Evolutionary conservation across 306 rosid species (phyloP).

Genomic region (Hippophae tibetana): DNA sequence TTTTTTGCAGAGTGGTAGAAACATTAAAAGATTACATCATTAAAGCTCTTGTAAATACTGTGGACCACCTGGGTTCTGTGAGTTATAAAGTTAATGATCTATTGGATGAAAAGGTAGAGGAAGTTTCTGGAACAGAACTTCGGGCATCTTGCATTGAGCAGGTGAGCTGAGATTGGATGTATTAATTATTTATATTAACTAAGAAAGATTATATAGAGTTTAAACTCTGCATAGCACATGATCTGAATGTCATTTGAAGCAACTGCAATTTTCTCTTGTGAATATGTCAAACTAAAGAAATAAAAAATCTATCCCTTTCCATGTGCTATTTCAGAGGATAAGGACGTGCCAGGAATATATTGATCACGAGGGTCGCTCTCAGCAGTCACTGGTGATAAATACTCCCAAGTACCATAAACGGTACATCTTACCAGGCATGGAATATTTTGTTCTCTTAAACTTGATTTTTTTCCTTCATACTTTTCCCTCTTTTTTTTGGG

Average conservation of each 20-base stretch:
- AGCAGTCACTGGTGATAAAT: conserved; percentile 67
- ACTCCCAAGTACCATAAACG: conserved; percentile 88
- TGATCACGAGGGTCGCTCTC: conserved; percentile 72
- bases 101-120: conserved; percentile 86
- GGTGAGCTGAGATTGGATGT: conserved; percentile 31
- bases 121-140: conserved; percentile 80
- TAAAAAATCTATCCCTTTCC: background rate
- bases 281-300: too few species aligned
- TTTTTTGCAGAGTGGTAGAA: conserved; percentile 64
- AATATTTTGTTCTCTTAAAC: conserved; percentile 6
- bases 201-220: background rate
- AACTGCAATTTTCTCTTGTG: too few species aligned
- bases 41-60: conserved; percentile 95
- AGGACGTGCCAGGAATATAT: conserved; percentile 74
- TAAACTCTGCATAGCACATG: too few species aligned
- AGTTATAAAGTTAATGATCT: conserved; percentile 85
- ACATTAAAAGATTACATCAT: conserved; percentile 94
- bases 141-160: conserved; percentile 92
- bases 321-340: conserved; percentile 48
- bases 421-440: conserved; percentile 76
- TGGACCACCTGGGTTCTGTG: conserved; percentile 96
- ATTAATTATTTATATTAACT: background rate
- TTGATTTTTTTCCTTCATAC: background rate
- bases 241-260: too few species aligned
- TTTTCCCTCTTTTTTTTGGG: background rate